Base-by-base conservation (phyloP, 108 stramenopile species). In the Cyclotella sp. region DNA sequence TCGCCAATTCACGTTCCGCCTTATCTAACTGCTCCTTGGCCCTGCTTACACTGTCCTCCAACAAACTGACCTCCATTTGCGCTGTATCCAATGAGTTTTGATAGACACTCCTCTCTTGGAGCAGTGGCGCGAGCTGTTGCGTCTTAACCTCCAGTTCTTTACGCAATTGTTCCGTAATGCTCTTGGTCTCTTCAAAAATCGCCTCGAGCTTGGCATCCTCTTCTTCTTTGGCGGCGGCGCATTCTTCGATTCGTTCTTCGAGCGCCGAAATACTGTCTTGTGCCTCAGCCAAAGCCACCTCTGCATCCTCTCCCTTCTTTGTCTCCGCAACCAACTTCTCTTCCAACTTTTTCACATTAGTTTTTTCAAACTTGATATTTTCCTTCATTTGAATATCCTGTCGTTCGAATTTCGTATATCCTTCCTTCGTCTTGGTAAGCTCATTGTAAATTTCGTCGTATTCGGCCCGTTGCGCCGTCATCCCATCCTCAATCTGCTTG, bases 351-450 rank as follows among this genome's bases (percentile, higher is more conserved):
- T 91, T 91, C 16, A 76, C 79, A 53, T 87, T 83, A 24, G 67
- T 75, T 70, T 95, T 92, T 47, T 77, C 83, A 85, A 89, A 84
- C 89, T 98, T 98, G 77, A 96, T 88, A 64, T 95, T 91, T 84
- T 96, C 99, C 59, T 89, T 67, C 65, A 96, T 77, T 77, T 97
- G 95, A 85, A 98, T 97, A 79, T 98, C 99, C 71, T 84, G 75
- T 44, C 96, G 77, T 85, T 98, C 99, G 60, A 85, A 96, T 22
- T 90, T 88, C 12, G 89, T 71, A 67, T 95, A 97, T 64, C 95
- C 95, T 51, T 97, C 91, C 76, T 97, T 93, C 30, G 91, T 90
- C 59, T 79, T 75, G 45, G 81, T 80, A 44, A 97, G 84, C 73
- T 87, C 90, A 18, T 63, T 62, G 67, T 76, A 73, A 8, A 90